phyloP scores from a whole-genome alignment of 2,329 filamentous ascomycete genomes.

The Penicillium concentricum region DNA sequence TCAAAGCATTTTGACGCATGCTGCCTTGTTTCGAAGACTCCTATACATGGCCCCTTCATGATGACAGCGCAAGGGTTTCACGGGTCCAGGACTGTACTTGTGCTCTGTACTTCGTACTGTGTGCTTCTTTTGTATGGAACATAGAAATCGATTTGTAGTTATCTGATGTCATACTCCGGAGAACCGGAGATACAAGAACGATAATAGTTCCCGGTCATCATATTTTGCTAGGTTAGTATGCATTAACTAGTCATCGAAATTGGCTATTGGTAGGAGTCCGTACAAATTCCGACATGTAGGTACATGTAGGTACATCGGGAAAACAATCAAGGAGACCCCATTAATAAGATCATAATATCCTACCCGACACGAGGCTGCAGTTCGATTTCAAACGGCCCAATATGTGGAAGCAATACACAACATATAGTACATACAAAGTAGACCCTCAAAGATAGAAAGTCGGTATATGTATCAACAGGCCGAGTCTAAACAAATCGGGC shows the following conservation, averaged over 20 bases:
- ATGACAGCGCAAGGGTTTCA: not conserved
- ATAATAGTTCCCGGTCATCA: not conserved
- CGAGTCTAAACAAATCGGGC: not conserved
- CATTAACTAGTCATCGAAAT: too few relatives aligned
- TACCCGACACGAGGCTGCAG: too few relatives aligned
- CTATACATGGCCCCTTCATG: conserved; percentile 19
- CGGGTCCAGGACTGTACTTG: not conserved
- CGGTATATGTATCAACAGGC: too few relatives aligned
- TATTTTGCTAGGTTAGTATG: not conserved
- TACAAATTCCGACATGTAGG: too few relatives aligned
- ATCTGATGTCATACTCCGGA: not conserved
- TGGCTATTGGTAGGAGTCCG: too few relatives aligned
- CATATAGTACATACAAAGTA: too few relatives aligned
- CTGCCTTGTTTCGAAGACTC: conserved; percentile 5
- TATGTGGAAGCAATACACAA: too few relatives aligned
- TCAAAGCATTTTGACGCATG: not conserved
- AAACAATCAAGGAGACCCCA: too few relatives aligned
- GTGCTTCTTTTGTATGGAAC: too few relatives aligned
- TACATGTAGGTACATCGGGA: too few relatives aligned
- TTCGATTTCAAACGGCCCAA: not conserved
- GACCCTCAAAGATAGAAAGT: too few relatives aligned
- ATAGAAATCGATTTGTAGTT: not conserved
- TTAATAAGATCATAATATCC: not conserved
- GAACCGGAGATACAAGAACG: not conserved
- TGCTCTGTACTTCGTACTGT: not conserved